These are phyloP conservation scores for Fraxinus excelsior DNA, from an alignment of 257 asterid species.

Conservation along the genomic window DNA sequence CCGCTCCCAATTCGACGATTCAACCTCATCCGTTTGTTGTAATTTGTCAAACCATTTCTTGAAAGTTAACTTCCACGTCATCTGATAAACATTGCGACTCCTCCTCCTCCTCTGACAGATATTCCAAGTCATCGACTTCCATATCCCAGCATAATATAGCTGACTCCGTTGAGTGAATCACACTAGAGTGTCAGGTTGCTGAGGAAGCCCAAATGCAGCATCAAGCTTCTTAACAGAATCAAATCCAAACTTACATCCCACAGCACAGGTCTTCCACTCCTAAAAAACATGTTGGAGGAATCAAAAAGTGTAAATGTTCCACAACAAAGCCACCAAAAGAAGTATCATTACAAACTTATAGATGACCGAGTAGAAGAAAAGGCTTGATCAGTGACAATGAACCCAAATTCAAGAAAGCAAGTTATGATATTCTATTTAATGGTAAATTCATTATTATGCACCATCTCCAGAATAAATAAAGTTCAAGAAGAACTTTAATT, in stretches of 20 bases:
- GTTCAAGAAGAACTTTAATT: neutral
- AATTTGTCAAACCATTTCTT: too few relatives aligned
- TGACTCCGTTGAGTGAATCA: slow-evolving; percentile 92
- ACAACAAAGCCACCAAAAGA: neutral
- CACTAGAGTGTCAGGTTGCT: slow-evolving; percentile 46
- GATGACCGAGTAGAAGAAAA: neutral
- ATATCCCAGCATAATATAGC: slow-evolving; percentile 68
- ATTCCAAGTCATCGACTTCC: too few relatives aligned
- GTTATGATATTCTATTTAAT: neutral
- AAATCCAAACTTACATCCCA: slow-evolving; percentile 73
- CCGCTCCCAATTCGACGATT: too few relatives aligned
- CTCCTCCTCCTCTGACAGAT: too few relatives aligned
- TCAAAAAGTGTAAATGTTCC: slow-evolving; percentile 17
- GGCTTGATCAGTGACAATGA: neutral
- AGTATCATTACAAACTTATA: neutral
- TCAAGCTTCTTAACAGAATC: slow-evolving; percentile 49
- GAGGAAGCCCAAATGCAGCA: slow-evolving; percentile 70
- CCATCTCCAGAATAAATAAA: neutral
- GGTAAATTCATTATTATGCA: neutral
- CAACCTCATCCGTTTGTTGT: too few relatives aligned
- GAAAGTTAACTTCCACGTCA: too few relatives aligned
- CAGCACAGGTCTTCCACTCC: slow-evolving; percentile 76
- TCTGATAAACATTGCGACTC: too few relatives aligned
- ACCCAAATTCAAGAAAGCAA: neutral
- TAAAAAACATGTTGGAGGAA: slow-evolving; percentile 28